phyloP scores from a whole-genome alignment of 2,329 filamentous ascomycete species.

The Zarea fungicola region DNA sequence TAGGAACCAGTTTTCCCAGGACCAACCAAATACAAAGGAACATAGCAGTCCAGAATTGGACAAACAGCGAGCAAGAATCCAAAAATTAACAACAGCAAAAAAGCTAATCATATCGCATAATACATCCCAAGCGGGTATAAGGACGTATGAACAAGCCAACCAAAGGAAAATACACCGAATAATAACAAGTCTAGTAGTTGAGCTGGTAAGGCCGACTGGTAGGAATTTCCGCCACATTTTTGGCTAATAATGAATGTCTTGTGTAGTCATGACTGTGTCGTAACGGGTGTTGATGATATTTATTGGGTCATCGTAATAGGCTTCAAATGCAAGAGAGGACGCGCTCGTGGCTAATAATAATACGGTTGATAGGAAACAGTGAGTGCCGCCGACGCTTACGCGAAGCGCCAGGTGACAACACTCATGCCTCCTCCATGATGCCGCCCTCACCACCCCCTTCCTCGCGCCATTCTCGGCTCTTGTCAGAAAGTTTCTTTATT shows the following conservation, averaged over 20 bases:
- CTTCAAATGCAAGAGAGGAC: not conserved
- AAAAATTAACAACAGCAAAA: conserved; percentile 1
- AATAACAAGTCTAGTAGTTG: conserved; percentile 11
- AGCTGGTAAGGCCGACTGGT: conserved; percentile 6
- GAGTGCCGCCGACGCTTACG: no score
- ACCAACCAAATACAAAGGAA: not conserved
- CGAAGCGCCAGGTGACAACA: not conserved
- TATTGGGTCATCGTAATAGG: not conserved
- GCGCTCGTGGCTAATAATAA: not conserved
- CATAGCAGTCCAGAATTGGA: not conserved
- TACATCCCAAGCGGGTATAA: conserved; percentile 11
- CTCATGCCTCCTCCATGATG: conserved; percentile 55
- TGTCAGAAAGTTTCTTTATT: conserved; percentile 74
- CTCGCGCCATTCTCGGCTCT: conserved; percentile 88
- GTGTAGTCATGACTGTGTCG: conserved; percentile 11
- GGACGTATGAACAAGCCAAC: not conserved
- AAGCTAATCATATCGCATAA: conserved; percentile 11
- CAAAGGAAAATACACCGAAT: not conserved
- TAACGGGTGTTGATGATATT: conserved; percentile 3
- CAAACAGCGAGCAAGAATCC: not conserved
- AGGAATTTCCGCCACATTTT: conserved; percentile 5
- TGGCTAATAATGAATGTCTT: conserved; percentile 7
- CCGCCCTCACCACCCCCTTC: conserved; percentile 68
- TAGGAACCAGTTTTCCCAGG: not conserved
- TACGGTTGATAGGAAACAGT: not conserved